Percentiles rank a stretch among this genome's conserved stretches.
These are phyloP conservation scores for Udeniomyces megalosporus DNA, from an alignment of 768 basidiomycete species.

Conservation along the genomic window DNA sequence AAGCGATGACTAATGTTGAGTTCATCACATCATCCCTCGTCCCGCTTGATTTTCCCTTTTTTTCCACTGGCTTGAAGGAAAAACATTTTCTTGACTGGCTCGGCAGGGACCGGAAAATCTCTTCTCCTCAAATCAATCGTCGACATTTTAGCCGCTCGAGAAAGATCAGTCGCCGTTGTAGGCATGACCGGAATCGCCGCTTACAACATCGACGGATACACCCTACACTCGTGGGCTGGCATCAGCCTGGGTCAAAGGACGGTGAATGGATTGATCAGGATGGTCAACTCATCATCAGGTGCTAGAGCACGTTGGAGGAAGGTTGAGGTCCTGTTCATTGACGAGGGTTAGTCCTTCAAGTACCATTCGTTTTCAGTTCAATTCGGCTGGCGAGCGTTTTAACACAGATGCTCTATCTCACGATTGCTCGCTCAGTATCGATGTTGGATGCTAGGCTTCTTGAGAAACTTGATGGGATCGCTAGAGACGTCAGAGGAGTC, in stretches of 20 bases:
- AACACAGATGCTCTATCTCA: not conserved
- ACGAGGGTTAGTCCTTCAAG: not conserved
- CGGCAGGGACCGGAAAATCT: constrained; percentile 98
- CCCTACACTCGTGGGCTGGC: constrained; percentile 89
- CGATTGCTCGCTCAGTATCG: not conserved
- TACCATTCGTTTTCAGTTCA: not conserved
- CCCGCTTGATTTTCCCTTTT: too few relatives aligned
- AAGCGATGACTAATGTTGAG: too few relatives aligned
- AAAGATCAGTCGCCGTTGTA: constrained; percentile 74
- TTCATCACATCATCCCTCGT: too few relatives aligned
- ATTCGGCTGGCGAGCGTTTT: not conserved
- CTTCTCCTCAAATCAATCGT: constrained; percentile 88
- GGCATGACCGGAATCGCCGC: constrained; percentile 96
- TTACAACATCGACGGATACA: constrained; percentile 91
- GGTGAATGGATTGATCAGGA: constrained; percentile 34
- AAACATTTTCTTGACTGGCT: constrained; percentile 90
- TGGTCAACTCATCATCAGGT: not conserved
- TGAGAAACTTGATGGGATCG: not conserved
- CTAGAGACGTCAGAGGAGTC: not conserved
- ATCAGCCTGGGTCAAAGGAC: constrained; percentile 65
- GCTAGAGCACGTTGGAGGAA: not conserved
- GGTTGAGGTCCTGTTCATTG: not conserved
- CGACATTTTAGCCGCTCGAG: constrained; percentile 40
- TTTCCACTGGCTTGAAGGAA: constrained; percentile 25
- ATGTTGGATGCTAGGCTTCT: not conserved